Conservation (phyloP, 2,329 filamentous ascomycete species). For the Fusarium coffeatum region DNA sequence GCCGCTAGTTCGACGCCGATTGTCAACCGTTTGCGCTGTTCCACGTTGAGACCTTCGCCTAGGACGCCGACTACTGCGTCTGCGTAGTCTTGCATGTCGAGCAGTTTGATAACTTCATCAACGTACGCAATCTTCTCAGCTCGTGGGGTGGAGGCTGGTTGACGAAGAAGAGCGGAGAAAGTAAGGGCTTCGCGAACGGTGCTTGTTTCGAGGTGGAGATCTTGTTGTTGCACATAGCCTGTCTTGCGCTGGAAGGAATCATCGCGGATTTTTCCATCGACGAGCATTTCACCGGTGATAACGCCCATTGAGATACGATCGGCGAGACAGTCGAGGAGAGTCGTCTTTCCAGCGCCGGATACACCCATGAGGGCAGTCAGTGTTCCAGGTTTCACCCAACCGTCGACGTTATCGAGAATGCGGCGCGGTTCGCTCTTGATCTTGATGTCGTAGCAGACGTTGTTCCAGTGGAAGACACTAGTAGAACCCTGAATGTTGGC, state of each 20-base stretch:
- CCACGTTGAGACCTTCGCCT: constrained; percentile 60
- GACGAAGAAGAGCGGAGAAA: constrained; percentile 58
- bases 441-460: constrained; percentile 80
- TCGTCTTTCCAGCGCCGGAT: constrained; percentile 69
- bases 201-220: constrained; percentile 57
- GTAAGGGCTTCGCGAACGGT: constrained; percentile 61
- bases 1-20: constrained; percentile 62
- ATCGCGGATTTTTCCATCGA: constrained; percentile 74
- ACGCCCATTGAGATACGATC: constrained; percentile 79
- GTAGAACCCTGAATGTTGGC: constrained; percentile 45
- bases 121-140: constrained; percentile 65
- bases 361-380: constrained; percentile 75
- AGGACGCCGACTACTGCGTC: constrained; percentile 63
- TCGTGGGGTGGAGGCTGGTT: constrained; percentile 57
- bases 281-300: constrained; percentile 75
- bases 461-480: constrained; percentile 74
- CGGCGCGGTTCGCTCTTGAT: constrained; percentile 73
- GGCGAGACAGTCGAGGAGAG: constrained; percentile 71
- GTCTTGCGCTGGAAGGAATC: constrained; percentile 77
- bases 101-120: constrained; percentile 64
- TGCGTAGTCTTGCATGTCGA: constrained; percentile 67
- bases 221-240: constrained; percentile 77
- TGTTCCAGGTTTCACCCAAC: constrained; percentile 81
- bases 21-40: constrained; percentile 63
- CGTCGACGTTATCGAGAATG: constrained; percentile 77